Percentiles rank a stretch among this genome's conserved stretches.
These are phyloP conservation scores for Dactylonectria macrodidyma DNA, from an alignment of 2,329 filamentous ascomycete genomes.

Conservation along the genomic window DNA sequence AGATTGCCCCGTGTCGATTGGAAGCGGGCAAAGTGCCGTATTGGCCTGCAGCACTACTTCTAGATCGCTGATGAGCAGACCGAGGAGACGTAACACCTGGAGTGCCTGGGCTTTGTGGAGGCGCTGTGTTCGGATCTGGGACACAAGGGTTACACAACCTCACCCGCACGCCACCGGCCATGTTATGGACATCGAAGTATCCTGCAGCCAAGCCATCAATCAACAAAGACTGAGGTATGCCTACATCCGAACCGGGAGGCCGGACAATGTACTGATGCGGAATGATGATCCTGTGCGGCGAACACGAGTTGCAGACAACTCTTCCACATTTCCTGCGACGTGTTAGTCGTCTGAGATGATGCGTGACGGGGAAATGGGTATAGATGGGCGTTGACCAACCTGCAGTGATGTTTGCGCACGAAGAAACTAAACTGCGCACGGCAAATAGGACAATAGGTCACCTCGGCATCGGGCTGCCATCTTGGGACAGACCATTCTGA, in stretches of 20 bases:
- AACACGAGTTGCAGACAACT: constrained; percentile 91
- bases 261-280: constrained; percentile 93
- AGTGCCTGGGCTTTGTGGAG: constrained; percentile 62
- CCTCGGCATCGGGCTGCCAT: constrained; percentile 93
- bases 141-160: constrained; percentile 75
- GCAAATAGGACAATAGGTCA: constrained; percentile 89
- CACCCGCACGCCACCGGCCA: constrained; percentile 70
- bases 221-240: constrained; percentile 54
- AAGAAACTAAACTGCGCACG: constrained; percentile 84
- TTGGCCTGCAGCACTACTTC: constrained; percentile 59
- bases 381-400: constrained; percentile 64
- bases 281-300: constrained; percentile 94
- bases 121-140: constrained; percentile 72
- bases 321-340: constrained; percentile 84
- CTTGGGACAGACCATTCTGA: constrained; percentile 74
- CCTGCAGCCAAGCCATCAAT: constrained; percentile 57
- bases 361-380: background rate
- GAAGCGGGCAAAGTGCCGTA: constrained; percentile 49
- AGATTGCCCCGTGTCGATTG: constrained; percentile 55
- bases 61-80: constrained; percentile 60
- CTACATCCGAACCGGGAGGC: constrained; percentile 69
- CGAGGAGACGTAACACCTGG: constrained; percentile 53
- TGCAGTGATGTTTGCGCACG: constrained; percentile 93
- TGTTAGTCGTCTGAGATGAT: background rate
- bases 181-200: constrained; percentile 60